Percentiles rank a stretch among this genome's conserved stretches.
These are phyloP conservation scores for Lantana camara DNA, from an alignment of 257 asterid species.

Conservation along the genomic window DNA sequence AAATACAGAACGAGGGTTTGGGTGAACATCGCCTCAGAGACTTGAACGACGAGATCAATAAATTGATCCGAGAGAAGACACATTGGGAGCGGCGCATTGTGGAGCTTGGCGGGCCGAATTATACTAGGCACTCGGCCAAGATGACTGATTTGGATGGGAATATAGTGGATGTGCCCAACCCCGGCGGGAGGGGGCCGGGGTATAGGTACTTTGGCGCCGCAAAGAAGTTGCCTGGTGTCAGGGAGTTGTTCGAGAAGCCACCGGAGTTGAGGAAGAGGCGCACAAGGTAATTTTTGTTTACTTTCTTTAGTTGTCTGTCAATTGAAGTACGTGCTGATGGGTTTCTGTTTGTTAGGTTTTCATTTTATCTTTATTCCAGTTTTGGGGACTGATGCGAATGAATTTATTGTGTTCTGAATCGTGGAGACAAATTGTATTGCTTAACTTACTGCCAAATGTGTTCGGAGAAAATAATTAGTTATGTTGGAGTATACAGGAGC, in stretches of 20 bases:
- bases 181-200: conserved; percentile 97
- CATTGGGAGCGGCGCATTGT: conserved; percentile 95
- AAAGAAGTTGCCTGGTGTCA: conserved; percentile 95
- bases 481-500: not conserved
- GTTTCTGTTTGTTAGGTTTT: not conserved
- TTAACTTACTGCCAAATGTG: not conserved
- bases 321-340: not conserved
- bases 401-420: no score
- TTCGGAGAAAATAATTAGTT: not conserved
- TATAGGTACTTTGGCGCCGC: conserved; percentile 98
- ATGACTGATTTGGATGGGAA: conserved; percentile 99
- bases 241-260: conserved; percentile 92
- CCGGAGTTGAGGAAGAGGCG: conserved; percentile 93
- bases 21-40: conserved; percentile 92
- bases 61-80: conserved; percentile 79
- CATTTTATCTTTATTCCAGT: not conserved
- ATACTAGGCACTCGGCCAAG: conserved; percentile 66
- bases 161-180: conserved; percentile 93
- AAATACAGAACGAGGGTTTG: conserved; percentile 89
- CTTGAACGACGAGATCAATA: conserved; percentile 93
- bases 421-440: no score
- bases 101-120: conserved; percentile 90
- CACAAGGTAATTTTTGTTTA: conserved; percentile 56
- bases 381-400: no score
- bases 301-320: not conserved